Evolutionary conservation across 169 alveolate genomes (phyloP).

Genomic region (Eimeria sp.): DNA sequence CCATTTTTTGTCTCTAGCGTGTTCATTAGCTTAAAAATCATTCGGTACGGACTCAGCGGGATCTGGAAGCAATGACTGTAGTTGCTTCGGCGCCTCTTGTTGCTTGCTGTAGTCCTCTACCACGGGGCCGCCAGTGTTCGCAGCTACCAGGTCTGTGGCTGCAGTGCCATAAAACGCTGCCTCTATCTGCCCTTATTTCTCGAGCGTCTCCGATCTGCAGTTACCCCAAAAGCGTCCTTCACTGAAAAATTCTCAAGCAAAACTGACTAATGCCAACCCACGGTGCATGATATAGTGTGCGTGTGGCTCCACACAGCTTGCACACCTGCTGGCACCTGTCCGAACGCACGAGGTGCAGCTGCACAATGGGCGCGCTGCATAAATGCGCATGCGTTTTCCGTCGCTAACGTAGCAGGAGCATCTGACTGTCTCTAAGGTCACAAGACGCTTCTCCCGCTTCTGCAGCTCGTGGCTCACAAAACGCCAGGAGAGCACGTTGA

Average conservation of each 20-base stretch:
- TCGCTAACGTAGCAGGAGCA: neutral
- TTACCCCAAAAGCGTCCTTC: neutral
- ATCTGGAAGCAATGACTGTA: neutral
- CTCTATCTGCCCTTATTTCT: neutral
- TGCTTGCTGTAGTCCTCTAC: neutral
- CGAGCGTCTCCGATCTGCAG: neutral
- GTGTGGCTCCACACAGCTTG: too few species aligned
- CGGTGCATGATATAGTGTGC: too few species aligned
- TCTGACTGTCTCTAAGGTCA: neutral
- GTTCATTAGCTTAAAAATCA: neutral
- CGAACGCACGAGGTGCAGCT: too few species aligned
- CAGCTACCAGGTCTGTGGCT: neutral
- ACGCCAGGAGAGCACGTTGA: neutral
- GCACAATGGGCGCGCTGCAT: neutral
- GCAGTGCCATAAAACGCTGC: neutral
- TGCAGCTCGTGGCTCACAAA: neutral
- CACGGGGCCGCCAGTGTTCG: neutral
- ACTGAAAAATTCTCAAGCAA: neutral
- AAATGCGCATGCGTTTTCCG: neutral
- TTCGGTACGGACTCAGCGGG: neutral
- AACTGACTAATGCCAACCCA: neutral
- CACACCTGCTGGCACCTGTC: too few species aligned
- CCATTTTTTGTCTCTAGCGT: neutral
- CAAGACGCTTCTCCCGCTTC: neutral
- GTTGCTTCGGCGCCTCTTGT: neutral